Conservation (phyloP, 805 yeast genomes). For the Wickerhamiella alocasiicola region DNA sequence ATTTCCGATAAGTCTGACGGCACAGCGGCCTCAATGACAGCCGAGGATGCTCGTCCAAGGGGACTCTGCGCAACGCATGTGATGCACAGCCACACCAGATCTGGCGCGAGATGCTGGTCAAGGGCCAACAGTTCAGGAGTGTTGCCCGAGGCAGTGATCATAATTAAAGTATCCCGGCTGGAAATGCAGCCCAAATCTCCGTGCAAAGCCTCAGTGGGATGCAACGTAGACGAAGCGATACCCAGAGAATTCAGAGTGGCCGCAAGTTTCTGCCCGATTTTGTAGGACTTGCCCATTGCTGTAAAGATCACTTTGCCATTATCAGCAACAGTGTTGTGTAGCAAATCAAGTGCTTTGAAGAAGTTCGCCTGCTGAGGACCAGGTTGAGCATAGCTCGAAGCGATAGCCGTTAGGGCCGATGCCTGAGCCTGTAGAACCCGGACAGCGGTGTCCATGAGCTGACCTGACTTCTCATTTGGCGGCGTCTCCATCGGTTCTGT, state of each 20-base stretch:
- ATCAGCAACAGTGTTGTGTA: conserved; percentile 31
- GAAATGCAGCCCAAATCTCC: conserved; percentile 73
- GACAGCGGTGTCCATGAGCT: conserved; percentile 30
- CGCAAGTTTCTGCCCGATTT: conserved; percentile 63
- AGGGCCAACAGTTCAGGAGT: conserved; percentile 59
- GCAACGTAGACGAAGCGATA: conserved; percentile 52
- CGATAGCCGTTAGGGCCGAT: conserved; percentile 26
- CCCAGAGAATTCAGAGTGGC: conserved; percentile 78
- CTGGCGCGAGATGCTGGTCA: conserved; percentile 43
- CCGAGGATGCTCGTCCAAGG: conserved; percentile 39
- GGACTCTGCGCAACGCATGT: conserved; percentile 51
- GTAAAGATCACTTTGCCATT: conserved; percentile 63
- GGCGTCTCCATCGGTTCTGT: conserved; percentile 5
- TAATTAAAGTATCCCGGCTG: conserved; percentile 43
- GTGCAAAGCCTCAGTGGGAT: conserved; percentile 81
- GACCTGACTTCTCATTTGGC: conserved; percentile 5
- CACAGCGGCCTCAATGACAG: conserved; percentile 49
- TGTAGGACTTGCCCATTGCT: conserved; percentile 78
- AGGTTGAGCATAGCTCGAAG: conserved; percentile 21
- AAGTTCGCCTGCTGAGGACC: conserved; percentile 22
- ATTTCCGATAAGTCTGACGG: conserved; percentile 46
- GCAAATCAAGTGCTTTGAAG: conserved; percentile 23
- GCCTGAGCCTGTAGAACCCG: conserved; percentile 29
- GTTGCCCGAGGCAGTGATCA: conserved; percentile 71
- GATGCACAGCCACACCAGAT: conserved; percentile 45